phyloP scores from a whole-genome alignment of 2,329 filamentous ascomycete genomes.

The Fusarium hostae region DNA sequence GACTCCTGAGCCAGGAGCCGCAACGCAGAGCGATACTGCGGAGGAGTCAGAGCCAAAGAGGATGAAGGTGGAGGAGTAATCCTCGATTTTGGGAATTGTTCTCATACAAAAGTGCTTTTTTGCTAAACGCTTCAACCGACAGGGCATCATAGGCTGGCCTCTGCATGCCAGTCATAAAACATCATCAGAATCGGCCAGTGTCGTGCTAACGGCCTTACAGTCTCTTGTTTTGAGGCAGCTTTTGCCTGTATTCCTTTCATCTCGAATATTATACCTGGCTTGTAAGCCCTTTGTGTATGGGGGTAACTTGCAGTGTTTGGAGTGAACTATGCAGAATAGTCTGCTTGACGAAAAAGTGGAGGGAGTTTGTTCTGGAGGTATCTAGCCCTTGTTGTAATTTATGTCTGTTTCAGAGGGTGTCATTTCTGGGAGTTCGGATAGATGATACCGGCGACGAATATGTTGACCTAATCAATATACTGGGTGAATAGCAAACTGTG shows the following conservation, averaged over 20 bases:
- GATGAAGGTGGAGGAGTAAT: constrained; percentile 60
- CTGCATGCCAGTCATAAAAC: constrained; percentile 26
- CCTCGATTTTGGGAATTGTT: not conserved
- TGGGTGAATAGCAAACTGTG: constrained; percentile 20
- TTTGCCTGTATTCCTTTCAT: constrained; percentile 19
- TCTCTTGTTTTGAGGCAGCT: constrained; percentile 22
- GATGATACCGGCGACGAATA: constrained; percentile 44
- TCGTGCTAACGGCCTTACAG: not conserved
- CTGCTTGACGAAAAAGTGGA: constrained; percentile 9
- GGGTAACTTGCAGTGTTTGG: constrained; percentile 9
- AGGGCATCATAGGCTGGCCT: constrained; percentile 35
- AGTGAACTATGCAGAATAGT: not conserved
- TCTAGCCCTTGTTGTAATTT: constrained; percentile 10
- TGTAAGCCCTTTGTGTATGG: constrained; percentile 1
- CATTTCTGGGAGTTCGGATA: constrained; percentile 35
- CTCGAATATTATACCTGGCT: constrained; percentile 31
- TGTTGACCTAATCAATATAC: constrained; percentile 33
- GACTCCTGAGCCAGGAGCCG: constrained; percentile 62
- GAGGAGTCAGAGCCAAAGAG: constrained; percentile 64
- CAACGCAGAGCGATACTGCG: constrained; percentile 54
- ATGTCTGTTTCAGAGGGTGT: constrained; percentile 12
- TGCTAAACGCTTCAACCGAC: constrained; percentile 14
- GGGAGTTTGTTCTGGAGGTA: constrained; percentile 18
- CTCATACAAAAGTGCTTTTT: constrained; percentile 23
- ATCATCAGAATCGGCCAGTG: constrained; percentile 6